These are phyloP conservation scores for Leccinum barrowsii DNA, from an alignment of 768 basidiomycete species.

Conservation along the genomic window DNA sequence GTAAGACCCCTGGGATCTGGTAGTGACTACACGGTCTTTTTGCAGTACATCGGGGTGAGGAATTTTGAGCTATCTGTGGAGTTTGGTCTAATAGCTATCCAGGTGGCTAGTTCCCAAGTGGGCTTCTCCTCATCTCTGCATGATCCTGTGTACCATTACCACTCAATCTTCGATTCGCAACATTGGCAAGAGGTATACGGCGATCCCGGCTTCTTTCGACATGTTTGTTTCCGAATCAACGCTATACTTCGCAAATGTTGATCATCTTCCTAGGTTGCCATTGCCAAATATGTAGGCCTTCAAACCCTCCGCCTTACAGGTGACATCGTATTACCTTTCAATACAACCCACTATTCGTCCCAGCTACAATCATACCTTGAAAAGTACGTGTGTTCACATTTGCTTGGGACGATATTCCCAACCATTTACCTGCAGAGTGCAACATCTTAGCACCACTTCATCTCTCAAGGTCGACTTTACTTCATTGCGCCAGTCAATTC, in stretches of 20 bases:
- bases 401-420: conserved; percentile 23
- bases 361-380: conserved; percentile 63
- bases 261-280: conserved; percentile 46
- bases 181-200: conserved; percentile 72
- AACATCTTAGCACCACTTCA: conserved; percentile 17
- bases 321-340: conserved; percentile 64
- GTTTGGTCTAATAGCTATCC: conserved; percentile 2
- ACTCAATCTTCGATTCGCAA: conserved; percentile 69
- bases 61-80: neutral
- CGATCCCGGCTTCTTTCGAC: conserved; percentile 72
- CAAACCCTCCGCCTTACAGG: conserved; percentile 60
- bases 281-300: conserved; percentile 66
- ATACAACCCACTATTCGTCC: conserved; percentile 71
- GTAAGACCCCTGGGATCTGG: conserved; percentile 74
- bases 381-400: conserved; percentile 38
- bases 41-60: conserved; percentile 72
- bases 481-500: conserved; percentile 44
- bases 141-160: conserved; percentile 75
- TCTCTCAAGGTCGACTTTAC: conserved; percentile 50
- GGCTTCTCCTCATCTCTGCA: conserved; percentile 34
- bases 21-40: conserved; percentile 89
- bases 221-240: conserved; percentile 41
- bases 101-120: conserved; percentile 35
- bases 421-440: conserved; percentile 26
- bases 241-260: neutral